Conservation (phyloP, 2,329 filamentous ascomycete species). For the Arachnomyces sp. region DNA sequence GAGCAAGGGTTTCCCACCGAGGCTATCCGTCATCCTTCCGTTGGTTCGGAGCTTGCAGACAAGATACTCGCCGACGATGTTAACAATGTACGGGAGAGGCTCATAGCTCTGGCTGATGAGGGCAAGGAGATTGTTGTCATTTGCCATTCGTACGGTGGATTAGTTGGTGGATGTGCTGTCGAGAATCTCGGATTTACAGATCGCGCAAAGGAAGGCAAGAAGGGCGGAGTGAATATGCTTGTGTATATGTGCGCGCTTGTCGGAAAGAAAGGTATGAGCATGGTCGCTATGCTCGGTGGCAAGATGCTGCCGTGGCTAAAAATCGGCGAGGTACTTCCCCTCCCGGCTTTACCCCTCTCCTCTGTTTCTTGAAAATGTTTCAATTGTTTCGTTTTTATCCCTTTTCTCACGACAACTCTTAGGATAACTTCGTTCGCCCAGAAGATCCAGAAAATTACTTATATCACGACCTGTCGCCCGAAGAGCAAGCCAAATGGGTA, state of each 20-base stretch:
- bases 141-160: conserved; percentile 32
- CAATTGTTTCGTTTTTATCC: too few relatives aligned
- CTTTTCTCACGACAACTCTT: too few relatives aligned
- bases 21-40: conserved; percentile 21
- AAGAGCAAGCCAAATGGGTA: conserved; percentile 19
- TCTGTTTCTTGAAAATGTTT: too few relatives aligned
- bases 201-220: conserved; percentile 19
- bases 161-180: conserved; percentile 20
- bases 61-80: conserved; percentile 27
- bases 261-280: too few relatives aligned
- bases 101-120: conserved; percentile 19
- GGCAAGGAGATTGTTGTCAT: conserved; percentile 27
- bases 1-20: conserved; percentile 23
- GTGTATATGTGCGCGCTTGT: conserved; percentile 15
- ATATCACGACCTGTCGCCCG: conserved; percentile 23
- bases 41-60: conserved; percentile 16
- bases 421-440: too few relatives aligned
- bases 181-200: conserved; percentile 23
- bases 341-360: too few relatives aligned
- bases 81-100: conserved; percentile 18
- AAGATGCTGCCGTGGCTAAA: too few relatives aligned
- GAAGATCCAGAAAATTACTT: conserved; percentile 5
- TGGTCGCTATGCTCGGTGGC: too few relatives aligned
- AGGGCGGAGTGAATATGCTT: conserved; percentile 24
- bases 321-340: too few relatives aligned